A percentile compares a stretch with the other conserved stretches of the same genome.
Conservation (phyloP, 371 early-diverging fungal genomes). For the Capillidium rhysosporum region DNA sequence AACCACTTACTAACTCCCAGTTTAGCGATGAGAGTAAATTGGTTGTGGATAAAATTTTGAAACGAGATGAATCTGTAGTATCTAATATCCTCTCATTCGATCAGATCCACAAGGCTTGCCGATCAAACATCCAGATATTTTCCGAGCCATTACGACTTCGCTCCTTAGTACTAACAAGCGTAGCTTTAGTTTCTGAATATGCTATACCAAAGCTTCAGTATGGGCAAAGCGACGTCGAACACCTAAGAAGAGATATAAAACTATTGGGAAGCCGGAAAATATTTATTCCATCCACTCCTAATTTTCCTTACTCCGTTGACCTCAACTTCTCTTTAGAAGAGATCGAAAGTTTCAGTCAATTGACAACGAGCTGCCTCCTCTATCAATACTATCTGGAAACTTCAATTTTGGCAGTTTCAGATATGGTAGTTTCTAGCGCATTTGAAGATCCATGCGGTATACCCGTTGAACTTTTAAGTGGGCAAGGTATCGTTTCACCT, state of each 20-base stretch:
- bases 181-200: constrained; percentile 2
- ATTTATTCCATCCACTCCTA: not conserved
- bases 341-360: not conserved
- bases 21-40: constrained; percentile 14
- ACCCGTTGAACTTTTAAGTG: not conserved
- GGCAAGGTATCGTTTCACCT: not conserved
- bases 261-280: not conserved
- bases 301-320: not conserved
- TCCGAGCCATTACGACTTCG: not conserved
- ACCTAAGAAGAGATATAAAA: not conserved
- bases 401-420: not conserved
- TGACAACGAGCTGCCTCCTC: not conserved
- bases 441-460: not conserved
- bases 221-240: not conserved
- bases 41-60: constrained; percentile 24
- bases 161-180: not conserved
- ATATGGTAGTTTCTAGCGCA: not conserved
- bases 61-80: constrained; percentile 26
- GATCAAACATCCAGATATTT: not conserved
- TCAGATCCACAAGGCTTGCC: constrained; percentile 23
- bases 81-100: constrained; percentile 49
- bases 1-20: constrained; percentile 23
- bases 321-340: not conserved
- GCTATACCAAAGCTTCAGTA: not conserved
- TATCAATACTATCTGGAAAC: constrained; percentile 4